These are phyloP conservation scores for Rhynchospora tenuis DNA, from an alignment of 176 grass and related monocot species.

Conservation along the genomic window DNA sequence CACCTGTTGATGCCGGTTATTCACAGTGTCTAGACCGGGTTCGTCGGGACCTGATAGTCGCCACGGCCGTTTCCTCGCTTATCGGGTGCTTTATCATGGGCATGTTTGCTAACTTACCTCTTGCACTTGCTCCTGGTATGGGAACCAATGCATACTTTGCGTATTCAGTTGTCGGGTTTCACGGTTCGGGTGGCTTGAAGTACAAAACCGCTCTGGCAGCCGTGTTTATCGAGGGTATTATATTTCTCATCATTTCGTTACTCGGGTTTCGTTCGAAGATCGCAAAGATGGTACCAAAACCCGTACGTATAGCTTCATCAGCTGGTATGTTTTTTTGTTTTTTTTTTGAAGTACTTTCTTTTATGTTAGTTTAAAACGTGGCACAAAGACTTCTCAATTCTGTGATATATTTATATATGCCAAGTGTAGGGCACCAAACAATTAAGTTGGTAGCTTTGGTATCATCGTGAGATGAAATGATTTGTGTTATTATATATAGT, in stretches of 20 bases:
- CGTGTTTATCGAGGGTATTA: conserved; percentile 65
- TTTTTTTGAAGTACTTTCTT: neutral
- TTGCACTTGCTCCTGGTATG: conserved; percentile 70
- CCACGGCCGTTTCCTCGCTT: conserved; percentile 58
- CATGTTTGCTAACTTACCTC: conserved; percentile 64
- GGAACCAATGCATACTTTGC: conserved; percentile 84
- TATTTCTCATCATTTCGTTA: conserved; percentile 55
- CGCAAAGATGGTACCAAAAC: conserved; percentile 46
- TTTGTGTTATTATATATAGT: too few relatives aligned
- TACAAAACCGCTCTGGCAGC: conserved; percentile 65
- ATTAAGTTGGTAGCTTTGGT: neutral
- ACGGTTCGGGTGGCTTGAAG: conserved; percentile 61
- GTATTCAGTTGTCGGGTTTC: conserved; percentile 70
- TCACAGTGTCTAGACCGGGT: conserved; percentile 46
- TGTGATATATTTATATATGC: neutral
- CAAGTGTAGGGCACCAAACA: neutral
- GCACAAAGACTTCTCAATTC: neutral
- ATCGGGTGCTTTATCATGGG: conserved; percentile 77
- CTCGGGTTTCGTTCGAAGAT: conserved; percentile 52
- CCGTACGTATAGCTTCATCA: conserved; percentile 53
- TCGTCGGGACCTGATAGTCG: conserved; percentile 72
- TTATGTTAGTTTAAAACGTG: neutral
- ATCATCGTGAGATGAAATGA: too few relatives aligned
- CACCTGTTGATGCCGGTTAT: conserved; percentile 64
- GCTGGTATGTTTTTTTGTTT: too few relatives aligned